phyloP scores from a whole-genome alignment of 768 basidiomycete species.

The Plicaturopsis crispa region DNA sequence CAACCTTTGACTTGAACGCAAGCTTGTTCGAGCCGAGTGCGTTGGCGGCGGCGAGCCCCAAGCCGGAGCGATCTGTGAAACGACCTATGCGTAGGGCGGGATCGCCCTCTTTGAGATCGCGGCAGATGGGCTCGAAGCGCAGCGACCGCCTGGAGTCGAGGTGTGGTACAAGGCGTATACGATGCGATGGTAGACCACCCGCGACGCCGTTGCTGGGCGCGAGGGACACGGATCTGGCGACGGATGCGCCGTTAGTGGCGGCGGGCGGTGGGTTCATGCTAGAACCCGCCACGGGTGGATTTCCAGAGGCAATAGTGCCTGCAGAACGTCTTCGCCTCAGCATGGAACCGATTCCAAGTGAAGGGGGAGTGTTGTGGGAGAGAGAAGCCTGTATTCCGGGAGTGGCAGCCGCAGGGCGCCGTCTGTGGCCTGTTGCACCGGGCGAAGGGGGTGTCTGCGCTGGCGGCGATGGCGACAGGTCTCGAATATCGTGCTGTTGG shows the following conservation, averaged over 20 bases:
- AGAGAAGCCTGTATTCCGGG: slow-evolving; percentile 28
- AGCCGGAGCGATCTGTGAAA: slow-evolving; percentile 82
- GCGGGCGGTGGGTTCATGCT: slow-evolving; percentile 7
- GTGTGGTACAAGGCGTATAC: slow-evolving; percentile 92
- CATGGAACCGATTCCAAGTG: slow-evolving; percentile 51
- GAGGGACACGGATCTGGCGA: slow-evolving; percentile 13
- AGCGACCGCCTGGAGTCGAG: slow-evolving; percentile 86
- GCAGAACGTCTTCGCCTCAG: slow-evolving; percentile 62
- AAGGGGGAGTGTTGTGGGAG: slow-evolving; percentile 24
- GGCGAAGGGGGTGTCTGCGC: slow-evolving; percentile 28
- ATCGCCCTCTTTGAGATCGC: slow-evolving; percentile 71
- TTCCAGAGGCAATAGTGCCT: slow-evolving; percentile 33
- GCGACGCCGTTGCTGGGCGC: slow-evolving; percentile 15
- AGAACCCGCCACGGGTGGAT: slow-evolving; percentile 15
- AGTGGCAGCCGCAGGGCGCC: slow-evolving; percentile 29
- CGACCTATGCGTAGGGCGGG: slow-evolving; percentile 80
- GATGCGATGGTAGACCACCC: slow-evolving; percentile 35
- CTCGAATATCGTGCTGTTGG: slow-evolving; percentile 28
- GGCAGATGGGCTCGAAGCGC: slow-evolving; percentile 85
- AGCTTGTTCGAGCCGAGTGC: slow-evolving; percentile 74
- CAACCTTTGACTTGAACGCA: slow-evolving; percentile 94
- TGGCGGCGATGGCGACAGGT: slow-evolving; percentile 38
- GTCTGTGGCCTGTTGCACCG: slow-evolving; percentile 23
- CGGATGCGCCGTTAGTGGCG: slow-evolving; percentile 10
- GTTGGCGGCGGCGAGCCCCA: slow-evolving; percentile 58